Evolutionary conservation across 2,329 filamentous ascomycete species (phyloP).

Genomic region (Lithohypha guttulata): DNA sequence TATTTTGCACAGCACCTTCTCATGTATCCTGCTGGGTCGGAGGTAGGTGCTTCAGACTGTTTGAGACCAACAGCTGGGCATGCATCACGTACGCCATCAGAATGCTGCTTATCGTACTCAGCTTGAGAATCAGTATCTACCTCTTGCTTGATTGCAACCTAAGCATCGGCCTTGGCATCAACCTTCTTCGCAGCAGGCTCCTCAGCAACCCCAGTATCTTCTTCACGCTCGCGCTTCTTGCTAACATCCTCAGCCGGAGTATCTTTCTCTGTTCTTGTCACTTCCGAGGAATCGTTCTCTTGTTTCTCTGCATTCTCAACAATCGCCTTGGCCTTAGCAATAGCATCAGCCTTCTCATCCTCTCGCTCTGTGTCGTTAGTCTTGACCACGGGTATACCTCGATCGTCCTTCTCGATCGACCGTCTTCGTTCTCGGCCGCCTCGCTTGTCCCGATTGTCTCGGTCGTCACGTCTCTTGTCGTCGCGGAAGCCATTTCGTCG

Average conservation of each 20-base stretch:
- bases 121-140: neutral
- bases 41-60: too few relatives aligned
- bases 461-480: slow-evolving; percentile 22
- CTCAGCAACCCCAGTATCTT: slow-evolving; percentile 25
- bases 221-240: slow-evolving; percentile 39
- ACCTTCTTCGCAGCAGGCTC: slow-evolving; percentile 39
- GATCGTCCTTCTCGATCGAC: slow-evolving; percentile 31
- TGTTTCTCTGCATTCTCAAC: slow-evolving; percentile 22
- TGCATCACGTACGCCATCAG: too few relatives aligned
- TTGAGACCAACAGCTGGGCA: too few relatives aligned
- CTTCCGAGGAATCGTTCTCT: slow-evolving; percentile 12
- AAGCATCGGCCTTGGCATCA: slow-evolving; percentile 30
- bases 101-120: neutral
- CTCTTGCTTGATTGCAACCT: neutral
- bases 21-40: too few relatives aligned
- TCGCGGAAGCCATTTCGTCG: slow-evolving; percentile 33
- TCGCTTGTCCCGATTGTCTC: slow-evolving; percentile 24
- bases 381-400: slow-evolving; percentile 36
- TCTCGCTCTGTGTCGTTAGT: slow-evolving; percentile 12
- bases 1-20: too few relatives aligned
- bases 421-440: slow-evolving; percentile 25
- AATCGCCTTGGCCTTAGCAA: slow-evolving; percentile 21
- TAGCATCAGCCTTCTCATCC: slow-evolving; percentile 17
- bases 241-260: slow-evolving; percentile 18
- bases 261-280: slow-evolving; percentile 9